Evolutionary conservation across 2,329 filamentous ascomycete genomes (phyloP), one percentile per base, ranked within the genome.

Genomic region (Alternaria brassicicola): DNA sequence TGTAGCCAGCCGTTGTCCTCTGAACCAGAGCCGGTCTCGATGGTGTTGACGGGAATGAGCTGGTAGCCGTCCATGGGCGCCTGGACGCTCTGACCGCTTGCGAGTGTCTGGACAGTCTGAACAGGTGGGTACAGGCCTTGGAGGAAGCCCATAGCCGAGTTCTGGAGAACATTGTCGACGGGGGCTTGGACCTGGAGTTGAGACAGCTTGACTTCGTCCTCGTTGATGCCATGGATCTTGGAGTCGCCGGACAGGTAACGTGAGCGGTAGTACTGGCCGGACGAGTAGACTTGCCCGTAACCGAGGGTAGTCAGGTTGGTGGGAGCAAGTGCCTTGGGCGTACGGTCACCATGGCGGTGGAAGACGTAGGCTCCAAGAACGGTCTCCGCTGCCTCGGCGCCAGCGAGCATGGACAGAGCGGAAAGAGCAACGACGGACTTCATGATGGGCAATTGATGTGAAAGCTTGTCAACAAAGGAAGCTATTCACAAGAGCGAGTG

Each of bases 61-160:
- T 97, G 93, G 75, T 93, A 96, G 25, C 93, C 93, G 60, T 86
- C 82, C 71, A 96, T 79, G 0, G 93, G 92, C 1, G 87, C 81
- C 56, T 86, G 79, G 12, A 93, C 81, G 4, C 78, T 80, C 21
- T 85, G 85, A 48, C 89, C 89, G 76, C 96, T 93, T 68, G 86
- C 86, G 38, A 97, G 84, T 2, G 81, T 86, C 78, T 91, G 83
- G 33, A 82, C 73, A 2, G 67, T 71, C 45, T 72, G 66, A 1
- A 88, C 86, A 1, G 93, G 92, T 9, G 93, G 93, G 74, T 97
- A 97, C 19, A 97, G 83, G 28, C 88, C 92, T 79, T 97, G 93
- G 28, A 94, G 79, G 80, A 96, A 97, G 30, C 86, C 90, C 43
- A 85, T 82, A 57, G 91, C 92, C 2, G 92, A 94, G 78, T 86